A percentile compares a stretch with the other conserved stretches of the same genome.
These are phyloP conservation scores for Xylaria sp. DNA, from an alignment of 495 filamentous ascomycete species.

Conservation along the genomic window DNA sequence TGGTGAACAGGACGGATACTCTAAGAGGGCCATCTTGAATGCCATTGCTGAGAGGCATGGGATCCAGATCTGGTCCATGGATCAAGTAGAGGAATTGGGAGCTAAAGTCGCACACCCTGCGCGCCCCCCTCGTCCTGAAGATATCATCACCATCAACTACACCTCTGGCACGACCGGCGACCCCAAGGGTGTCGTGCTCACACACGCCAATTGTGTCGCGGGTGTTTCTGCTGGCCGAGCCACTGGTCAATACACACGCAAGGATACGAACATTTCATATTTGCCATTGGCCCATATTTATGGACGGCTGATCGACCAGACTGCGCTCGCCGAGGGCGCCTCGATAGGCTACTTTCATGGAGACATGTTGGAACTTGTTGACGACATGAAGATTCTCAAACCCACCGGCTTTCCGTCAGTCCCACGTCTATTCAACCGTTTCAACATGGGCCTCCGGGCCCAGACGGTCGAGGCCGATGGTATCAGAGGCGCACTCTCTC, in stretches of 20 bases:
- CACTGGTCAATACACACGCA: slow-evolving; percentile 54
- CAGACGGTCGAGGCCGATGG: slow-evolving; percentile 80
- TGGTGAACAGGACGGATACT: slow-evolving; percentile 77
- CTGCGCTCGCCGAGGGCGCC: slow-evolving; percentile 71
- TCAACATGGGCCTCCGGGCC: slow-evolving; percentile 79
- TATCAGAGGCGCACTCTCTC: slow-evolving; percentile 80
- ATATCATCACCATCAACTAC: slow-evolving; percentile 95
- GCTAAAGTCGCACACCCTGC: slow-evolving; percentile 67
- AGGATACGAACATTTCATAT: slow-evolving; percentile 80
- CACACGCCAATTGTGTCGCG: slow-evolving; percentile 80
- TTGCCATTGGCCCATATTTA: slow-evolving; percentile 96
- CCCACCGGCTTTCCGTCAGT: slow-evolving; percentile 89
- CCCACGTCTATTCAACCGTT: slow-evolving; percentile 91
- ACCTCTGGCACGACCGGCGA: slow-evolving; percentile 95
- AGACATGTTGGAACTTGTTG: slow-evolving; percentile 83
- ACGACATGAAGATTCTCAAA: slow-evolving; percentile 86
- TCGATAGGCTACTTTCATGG: slow-evolving; percentile 95
- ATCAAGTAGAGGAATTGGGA: slow-evolving; percentile 79
- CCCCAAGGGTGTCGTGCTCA: slow-evolving; percentile 91
- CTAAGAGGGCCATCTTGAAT: slow-evolving; percentile 79
- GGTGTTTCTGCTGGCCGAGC: slow-evolving; percentile 66
- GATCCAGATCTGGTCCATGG: slow-evolving; percentile 77
- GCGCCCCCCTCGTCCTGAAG: slow-evolving; percentile 73
- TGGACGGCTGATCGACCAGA: slow-evolving; percentile 82
- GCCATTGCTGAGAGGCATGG: slow-evolving; percentile 74